Base-by-base conservation (phyloP, 805 yeast genomes). In the Ogataea salicorniae region DNA sequence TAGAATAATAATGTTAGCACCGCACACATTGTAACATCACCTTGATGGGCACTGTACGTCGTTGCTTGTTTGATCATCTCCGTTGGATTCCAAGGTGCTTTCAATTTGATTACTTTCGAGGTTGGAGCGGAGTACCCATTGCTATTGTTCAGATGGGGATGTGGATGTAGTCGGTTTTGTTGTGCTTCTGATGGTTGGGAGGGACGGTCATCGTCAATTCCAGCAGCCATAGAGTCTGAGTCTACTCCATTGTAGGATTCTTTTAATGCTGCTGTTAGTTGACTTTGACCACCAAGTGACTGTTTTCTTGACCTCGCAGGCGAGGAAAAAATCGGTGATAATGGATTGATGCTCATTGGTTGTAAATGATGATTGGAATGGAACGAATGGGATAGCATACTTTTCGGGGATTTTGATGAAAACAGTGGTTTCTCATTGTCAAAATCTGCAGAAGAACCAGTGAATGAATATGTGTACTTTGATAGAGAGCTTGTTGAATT, bases 11-110 rank as follows among this genome's bases (percentile, higher is more conserved):
- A 55, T 0, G 83, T 69, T 34, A 86, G 54, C 0, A 84, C 73
- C 5, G 85, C 75, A 50, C 83, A 72, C 73, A 81, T 69, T 14
- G 82, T 67, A 16, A 83, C 57, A 59, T 86, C 89, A 1, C 92
- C 92, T 53, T 82, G 85, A 8, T 63, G 62, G 5, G 76, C 60
- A 39, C 84, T 76, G 63, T 77, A 82, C 20, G 73, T 73, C n/a
- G 79, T 63, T 0, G 81, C 79, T 53, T 78, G 69, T 41, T 66
- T 57, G 11, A 86, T 68, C 47, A 86, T 60, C 41, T 62, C 66
- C 7, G 70, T 64, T 2, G 84, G 76, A 16, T 72, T 69, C 86
- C 90, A 86, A 0, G 91, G 88, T 31, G 60, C 52, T 22, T 41
- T 44, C 13, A 57, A 52, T 17, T 42, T 36, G 17, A 15, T 14